Conservation (phyloP, 2,329 filamentous ascomycete species). For the Grosmannia clavigera region DNA sequence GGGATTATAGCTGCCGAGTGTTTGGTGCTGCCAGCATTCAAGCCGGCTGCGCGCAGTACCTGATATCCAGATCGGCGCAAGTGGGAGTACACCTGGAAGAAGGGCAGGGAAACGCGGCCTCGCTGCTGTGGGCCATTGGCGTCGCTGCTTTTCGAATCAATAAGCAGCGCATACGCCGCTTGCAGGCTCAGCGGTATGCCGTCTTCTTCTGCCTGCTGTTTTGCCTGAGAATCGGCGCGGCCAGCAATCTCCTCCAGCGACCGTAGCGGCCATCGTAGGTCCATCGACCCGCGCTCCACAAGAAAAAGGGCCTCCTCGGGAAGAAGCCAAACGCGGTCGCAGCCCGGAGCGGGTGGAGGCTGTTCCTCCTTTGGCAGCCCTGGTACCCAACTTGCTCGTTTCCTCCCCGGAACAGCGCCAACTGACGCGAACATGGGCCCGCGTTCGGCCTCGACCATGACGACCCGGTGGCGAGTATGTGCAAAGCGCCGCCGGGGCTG, state of each 20-base stretch:
- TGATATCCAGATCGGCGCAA: conserved; percentile 75
- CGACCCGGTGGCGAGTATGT: conserved; percentile 36
- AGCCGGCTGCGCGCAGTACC: conserved; percentile 27
- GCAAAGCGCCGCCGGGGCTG: conserved; percentile 12
- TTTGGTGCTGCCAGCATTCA: conserved; percentile 3
- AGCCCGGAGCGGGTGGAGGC: conserved; percentile 24
- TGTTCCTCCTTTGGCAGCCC: conserved; percentile 37
- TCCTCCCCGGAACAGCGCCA: conserved; percentile 40
- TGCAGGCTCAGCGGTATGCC: conserved; percentile 83
- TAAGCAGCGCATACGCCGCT: conserved; percentile 74
- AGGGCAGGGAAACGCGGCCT: conserved; percentile 55
- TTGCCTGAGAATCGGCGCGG: conserved; percentile 5
- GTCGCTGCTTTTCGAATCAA: conserved; percentile 47
- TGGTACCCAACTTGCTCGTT: conserved; percentile 22
- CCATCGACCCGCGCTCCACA: conserved; percentile 74
- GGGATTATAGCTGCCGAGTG: not conserved
- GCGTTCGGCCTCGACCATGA: conserved; percentile 58
- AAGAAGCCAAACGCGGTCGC: conserved; percentile 64
- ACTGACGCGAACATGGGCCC: conserved; percentile 55
- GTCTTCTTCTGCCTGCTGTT: conserved; percentile 24
- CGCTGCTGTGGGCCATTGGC: conserved; percentile 23
- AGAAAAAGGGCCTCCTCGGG: conserved; percentile 88
- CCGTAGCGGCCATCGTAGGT: conserved; percentile 67
- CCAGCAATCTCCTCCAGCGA: conserved; percentile 35
- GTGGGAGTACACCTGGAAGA: conserved; percentile 79